phyloP scores from a whole-genome alignment of 306 rosid species.

The Cucurbita moschata region DNA sequence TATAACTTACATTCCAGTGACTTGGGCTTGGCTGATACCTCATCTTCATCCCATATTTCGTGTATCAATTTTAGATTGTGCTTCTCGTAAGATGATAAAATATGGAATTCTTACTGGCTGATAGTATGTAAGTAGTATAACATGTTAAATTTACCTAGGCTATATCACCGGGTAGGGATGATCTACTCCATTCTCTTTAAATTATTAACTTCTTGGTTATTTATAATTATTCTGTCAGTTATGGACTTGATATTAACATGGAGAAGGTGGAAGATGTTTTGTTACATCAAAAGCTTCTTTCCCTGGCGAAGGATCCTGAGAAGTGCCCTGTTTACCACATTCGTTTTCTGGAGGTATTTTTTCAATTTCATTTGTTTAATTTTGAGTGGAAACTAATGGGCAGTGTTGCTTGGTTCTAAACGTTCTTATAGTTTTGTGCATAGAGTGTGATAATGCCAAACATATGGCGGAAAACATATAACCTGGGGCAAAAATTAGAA shows the following conservation, averaged over 20 bases:
- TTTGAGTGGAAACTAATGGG: not conserved
- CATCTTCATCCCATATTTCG: not conserved
- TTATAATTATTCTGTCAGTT: slow-evolving; percentile 36
- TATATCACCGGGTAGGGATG: not conserved
- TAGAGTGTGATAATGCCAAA: slow-evolving; percentile 1
- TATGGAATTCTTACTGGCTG: not conserved
- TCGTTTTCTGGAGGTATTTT: slow-evolving; percentile 79
- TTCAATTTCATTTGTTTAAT: not conserved
- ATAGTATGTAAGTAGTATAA: not conserved
- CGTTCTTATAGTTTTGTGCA: not conserved
- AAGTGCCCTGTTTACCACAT: slow-evolving; percentile 81
- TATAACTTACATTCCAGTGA: not conserved
- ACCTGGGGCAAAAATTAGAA: slow-evolving; percentile 2
- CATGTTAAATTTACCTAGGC: not conserved
- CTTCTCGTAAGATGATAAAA: not conserved
- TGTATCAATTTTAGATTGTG: not conserved
- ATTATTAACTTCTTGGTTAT: slow-evolving; percentile 9
- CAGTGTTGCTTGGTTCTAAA: slow-evolving; percentile 1
- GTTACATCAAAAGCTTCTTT: slow-evolving; percentile 74
- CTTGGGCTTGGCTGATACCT: not conserved
- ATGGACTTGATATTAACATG: slow-evolving; percentile 84
- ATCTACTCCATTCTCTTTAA: not conserved
- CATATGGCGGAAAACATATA: not conserved
- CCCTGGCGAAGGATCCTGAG: slow-evolving; percentile 71
- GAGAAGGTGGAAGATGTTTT: slow-evolving; percentile 92